Evolutionary conservation across 495 filamentous ascomycete genomes (phyloP).

Genomic region (Xeromyces bisporus): DNA sequence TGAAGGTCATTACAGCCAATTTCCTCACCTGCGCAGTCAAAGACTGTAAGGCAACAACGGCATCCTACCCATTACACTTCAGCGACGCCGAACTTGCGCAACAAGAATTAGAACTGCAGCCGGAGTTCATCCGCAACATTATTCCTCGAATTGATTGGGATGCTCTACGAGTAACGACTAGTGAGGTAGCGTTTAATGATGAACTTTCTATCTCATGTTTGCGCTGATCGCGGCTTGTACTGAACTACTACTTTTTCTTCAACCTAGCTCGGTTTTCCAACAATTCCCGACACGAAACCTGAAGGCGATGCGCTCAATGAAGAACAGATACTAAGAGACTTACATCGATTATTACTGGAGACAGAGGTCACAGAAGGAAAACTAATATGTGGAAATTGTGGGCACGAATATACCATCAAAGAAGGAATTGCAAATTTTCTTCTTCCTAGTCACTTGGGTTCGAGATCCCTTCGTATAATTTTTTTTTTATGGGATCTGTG

Average conservation of each 20-base stretch:
- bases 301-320: conserved; percentile 41
- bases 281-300: conserved; percentile 46
- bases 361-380: conserved; percentile 77
- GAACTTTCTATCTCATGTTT: neutral
- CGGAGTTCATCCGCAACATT: conserved; percentile 61
- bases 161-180: conserved; percentile 50
- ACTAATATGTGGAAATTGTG: conserved; percentile 78
- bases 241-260: neutral
- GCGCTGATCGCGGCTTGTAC: neutral
- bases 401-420: conserved; percentile 79
- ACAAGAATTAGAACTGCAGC: conserved; percentile 63
- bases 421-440: conserved; percentile 96
- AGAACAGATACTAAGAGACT: conserved; percentile 50
- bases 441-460: conserved; percentile 78
- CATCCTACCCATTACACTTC: conserved; percentile 80
- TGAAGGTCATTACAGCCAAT: conserved; percentile 95
- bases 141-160: conserved; percentile 81
- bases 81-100: conserved; percentile 76
- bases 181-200: conserved; percentile 44
- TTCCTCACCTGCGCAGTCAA: conserved; percentile 95
- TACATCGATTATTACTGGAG: conserved; percentile 75
- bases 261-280: conserved; percentile 63
- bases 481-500: neutral
- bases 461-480: conserved; percentile 1
- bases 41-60: conserved; percentile 60